phyloP scores from a whole-genome alignment of 108 stramenopile genomes.

The Cyclotella atomus region DNA sequence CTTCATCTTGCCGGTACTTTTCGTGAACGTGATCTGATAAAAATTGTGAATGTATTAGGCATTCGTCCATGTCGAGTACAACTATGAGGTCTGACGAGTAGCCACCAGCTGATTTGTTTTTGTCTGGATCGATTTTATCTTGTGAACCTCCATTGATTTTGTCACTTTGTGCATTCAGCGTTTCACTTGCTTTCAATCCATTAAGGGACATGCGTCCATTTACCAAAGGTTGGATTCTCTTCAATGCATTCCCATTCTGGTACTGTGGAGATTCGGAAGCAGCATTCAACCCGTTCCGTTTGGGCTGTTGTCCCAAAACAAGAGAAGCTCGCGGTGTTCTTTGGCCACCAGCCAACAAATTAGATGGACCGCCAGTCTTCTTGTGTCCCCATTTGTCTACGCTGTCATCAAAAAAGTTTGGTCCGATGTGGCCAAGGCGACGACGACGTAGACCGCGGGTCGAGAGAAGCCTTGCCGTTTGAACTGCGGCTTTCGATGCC shows the following conservation, averaged over 20 bases:
- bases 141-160: background rate
- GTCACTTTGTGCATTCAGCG: background rate
- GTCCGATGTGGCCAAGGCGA: constrained; percentile 46
- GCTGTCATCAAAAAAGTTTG: constrained; percentile 39
- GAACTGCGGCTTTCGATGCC: constrained; percentile 36
- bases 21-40: constrained; percentile 59
- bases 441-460: constrained; percentile 43
- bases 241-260: background rate
- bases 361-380: constrained; percentile 17
- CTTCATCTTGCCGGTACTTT: constrained; percentile 59
- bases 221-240: background rate
- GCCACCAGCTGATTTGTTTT: constrained; percentile 4
- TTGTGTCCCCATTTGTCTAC: constrained; percentile 53
- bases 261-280: background rate
- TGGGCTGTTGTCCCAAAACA: constrained; percentile 24
- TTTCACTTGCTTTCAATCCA: constrained; percentile 9
- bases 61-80: constrained; percentile 99
- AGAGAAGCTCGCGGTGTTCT: constrained; percentile 40
- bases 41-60: constrained; percentile 97
- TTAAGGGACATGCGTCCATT: constrained; percentile 8
- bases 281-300: constrained; percentile 27
- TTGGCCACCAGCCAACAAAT: constrained; percentile 14
- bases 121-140: background rate
- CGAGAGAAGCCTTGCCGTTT: constrained; percentile 38
- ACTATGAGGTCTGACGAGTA: constrained; percentile 86